A percentile compares a stretch with the other conserved stretches of the same genome.
phyloP scores from a whole-genome alignment of 1,139 yeast species.

The Ogataea hybrid region DNA sequence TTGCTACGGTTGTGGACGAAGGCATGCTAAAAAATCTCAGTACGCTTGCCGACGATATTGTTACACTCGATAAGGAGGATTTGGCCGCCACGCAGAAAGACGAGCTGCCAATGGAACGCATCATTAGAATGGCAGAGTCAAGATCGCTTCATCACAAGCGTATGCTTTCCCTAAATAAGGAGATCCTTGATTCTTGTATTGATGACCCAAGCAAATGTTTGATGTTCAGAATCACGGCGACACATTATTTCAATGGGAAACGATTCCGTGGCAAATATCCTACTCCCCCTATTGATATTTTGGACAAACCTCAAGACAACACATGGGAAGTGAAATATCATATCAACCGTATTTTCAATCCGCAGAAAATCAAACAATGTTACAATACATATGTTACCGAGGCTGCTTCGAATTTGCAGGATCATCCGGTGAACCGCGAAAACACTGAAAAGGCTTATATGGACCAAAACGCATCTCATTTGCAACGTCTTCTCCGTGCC shows the following conservation, averaged over 20 bases:
- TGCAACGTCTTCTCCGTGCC: slow-evolving; percentile 36
- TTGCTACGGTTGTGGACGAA: slow-evolving; percentile 37
- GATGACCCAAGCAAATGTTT: slow-evolving; percentile 14
- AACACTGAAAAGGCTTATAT: slow-evolving; percentile 12
- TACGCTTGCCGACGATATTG: slow-evolving; percentile 19
- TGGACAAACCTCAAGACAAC: slow-evolving; percentile 16
- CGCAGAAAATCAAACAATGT: slow-evolving; percentile 5
- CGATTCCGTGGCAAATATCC: slow-evolving; percentile 21
- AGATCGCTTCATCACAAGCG: slow-evolving; percentile 3
- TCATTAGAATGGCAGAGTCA: slow-evolving; percentile 10
- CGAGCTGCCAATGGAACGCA: slow-evolving; percentile 15
- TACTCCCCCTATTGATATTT: slow-evolving; percentile 25
- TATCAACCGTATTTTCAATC: slow-evolving; percentile 22
- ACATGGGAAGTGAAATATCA: slow-evolving; percentile 29
- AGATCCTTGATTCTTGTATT: slow-evolving; percentile 9
- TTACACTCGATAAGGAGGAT: slow-evolving; percentile 10
- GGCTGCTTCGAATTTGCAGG: slow-evolving; percentile 6
- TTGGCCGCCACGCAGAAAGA: slow-evolving; percentile 9
- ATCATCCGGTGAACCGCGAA: background rate
- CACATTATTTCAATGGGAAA: slow-evolving; percentile 28
- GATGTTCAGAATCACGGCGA: slow-evolving; percentile 25
- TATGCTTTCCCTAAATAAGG: slow-evolving; percentile 10
- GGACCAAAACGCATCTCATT: slow-evolving; percentile 30
- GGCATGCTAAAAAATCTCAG: slow-evolving; percentile 33
- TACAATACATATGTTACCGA: slow-evolving; percentile 8